Base-by-base conservation (phyloP, 2,329 filamentous ascomycete genomes). In the Amylocarpus encephaloides region DNA sequence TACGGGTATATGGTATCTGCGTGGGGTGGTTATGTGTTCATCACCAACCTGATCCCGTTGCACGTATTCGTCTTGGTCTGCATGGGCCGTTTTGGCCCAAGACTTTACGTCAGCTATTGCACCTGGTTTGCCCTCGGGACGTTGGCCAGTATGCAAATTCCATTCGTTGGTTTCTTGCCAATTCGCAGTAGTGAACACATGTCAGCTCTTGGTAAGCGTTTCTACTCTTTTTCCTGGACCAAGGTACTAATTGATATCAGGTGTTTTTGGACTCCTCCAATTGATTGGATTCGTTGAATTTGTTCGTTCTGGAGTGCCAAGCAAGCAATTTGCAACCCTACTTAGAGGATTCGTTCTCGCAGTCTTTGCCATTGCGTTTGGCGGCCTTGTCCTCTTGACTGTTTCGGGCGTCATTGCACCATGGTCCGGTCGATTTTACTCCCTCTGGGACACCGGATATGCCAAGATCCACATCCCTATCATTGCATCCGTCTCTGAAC, bases 1-100 rank as follows among this genome's bases (percentile, higher is more conserved):
- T 98, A 98, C 71, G 93, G 93, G 66, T 98, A 98, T 82, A 98
- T 98, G 93, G 93, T 98, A 58, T 93, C 92, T 43, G 95, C 94
- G 15, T 98, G 93, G 93, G 93, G 93, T 78, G 93, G 93, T 66
- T 98, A 98, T 70, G 93, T 95, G 64, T 98, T 98, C 80, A 98
- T 98, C 67, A 98, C 94, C 54, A 96, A 95, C 69, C 74, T 98
- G 71, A 83, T 98, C 52, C 93, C 93, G 34, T 80, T 98, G 60
- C 93, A 98, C 70, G 84, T 88, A 6, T 91, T 98, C 62, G 89
- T 95, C 42, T 78, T 98, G 60, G 85, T 98, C 65, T 88, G 86
- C 72, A 98, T 98, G 92, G 94, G 94, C 46, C 78, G 93, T 53
- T 98, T 94, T 72, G 97, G 91, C 75, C 85, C 87, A 52, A 83